Conservation (phyloP, 805 yeast genomes). For the Ascoidea asiatica region DNA sequence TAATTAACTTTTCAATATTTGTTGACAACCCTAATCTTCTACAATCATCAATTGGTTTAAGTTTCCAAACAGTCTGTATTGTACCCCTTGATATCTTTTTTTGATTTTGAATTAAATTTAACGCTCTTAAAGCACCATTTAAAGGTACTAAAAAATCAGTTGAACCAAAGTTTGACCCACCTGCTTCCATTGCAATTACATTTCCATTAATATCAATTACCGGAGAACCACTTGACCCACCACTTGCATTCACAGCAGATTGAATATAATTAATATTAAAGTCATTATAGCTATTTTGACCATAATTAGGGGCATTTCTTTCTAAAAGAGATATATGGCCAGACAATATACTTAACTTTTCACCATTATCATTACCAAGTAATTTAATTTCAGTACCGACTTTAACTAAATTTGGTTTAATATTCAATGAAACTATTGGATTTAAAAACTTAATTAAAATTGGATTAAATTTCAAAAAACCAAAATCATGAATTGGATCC, state of each 20-base stretch:
- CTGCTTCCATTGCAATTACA: conserved; percentile 88
- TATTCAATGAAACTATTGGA: conserved; percentile 43
- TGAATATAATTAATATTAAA: conserved; percentile 89
- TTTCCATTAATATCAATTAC: conserved; percentile 78
- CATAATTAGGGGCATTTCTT: conserved; percentile 91
- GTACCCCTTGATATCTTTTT: conserved; percentile 73
- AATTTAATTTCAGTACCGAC: conserved; percentile 92
- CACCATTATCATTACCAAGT: conserved; percentile 95
- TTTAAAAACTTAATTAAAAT: conserved; percentile 22
- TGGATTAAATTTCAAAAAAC: conserved; percentile 72
- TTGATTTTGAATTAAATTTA: conserved; percentile 49
- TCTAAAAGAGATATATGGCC: conserved; percentile 73
- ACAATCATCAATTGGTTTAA: conserved; percentile 84
- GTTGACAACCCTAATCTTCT: conserved; percentile 69
- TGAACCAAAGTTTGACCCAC: conserved; percentile 83
- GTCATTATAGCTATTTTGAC: conserved; percentile 76
- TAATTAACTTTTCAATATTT: conserved; percentile 57
- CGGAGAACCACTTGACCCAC: conserved; percentile 93
- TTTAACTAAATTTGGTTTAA: conserved; percentile 70
- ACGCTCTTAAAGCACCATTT: conserved; percentile 69
- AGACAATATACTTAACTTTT: conserved; percentile 72
- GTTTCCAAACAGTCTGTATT: conserved; percentile 77
- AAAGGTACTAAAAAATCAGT: conserved; percentile 87
- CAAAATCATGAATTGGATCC: conserved; percentile 93
- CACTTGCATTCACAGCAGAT: conserved; percentile 92